These are phyloP conservation scores for Pholiota adiposa DNA, from an alignment of 1,284 basidiomycete genomes.

Conservation along the genomic window DNA sequence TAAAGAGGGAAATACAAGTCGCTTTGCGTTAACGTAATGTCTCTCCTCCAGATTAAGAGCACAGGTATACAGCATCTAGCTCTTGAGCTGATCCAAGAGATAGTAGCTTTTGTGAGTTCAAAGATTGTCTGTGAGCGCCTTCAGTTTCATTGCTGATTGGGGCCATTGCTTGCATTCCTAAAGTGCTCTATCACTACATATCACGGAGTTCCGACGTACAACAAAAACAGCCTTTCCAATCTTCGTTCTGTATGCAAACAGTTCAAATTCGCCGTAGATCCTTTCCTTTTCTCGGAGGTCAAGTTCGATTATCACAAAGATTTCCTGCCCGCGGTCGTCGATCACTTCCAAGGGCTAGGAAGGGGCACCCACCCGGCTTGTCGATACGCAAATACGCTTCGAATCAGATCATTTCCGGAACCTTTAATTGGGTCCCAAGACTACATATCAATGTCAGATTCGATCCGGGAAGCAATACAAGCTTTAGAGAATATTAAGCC, in stretches of 20 bases:
- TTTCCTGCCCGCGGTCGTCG: not conserved
- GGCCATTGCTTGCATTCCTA: not conserved
- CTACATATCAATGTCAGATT: not conserved
- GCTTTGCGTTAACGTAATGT: too few species aligned
- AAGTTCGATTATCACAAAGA: conserved; percentile 3
- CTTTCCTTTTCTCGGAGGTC: conserved; percentile 11
- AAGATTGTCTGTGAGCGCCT: not conserved
- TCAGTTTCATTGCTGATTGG: not conserved
- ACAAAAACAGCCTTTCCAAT: not conserved
- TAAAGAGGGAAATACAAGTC: too few species aligned
- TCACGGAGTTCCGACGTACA: not conserved
- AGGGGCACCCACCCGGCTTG: not conserved
- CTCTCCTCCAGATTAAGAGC: not conserved
- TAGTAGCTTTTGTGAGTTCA: conserved; percentile 5
- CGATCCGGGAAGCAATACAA: not conserved
- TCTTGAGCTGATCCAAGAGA: conserved; percentile 14
- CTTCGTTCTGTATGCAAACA: conserved; percentile 6
- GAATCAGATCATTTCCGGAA: not conserved
- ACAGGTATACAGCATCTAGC: conserved; percentile 12
- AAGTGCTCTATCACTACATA: not conserved
- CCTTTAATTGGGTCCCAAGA: not conserved
- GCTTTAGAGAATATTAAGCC: conserved; percentile 4
- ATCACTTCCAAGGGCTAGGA: not conserved
- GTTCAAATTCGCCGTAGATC: conserved; percentile 9
- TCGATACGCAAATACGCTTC: conserved; percentile 1